phyloP scores from a whole-genome alignment of 2,329 filamentous ascomycete genomes.

The Thelonectria blattea region DNA sequence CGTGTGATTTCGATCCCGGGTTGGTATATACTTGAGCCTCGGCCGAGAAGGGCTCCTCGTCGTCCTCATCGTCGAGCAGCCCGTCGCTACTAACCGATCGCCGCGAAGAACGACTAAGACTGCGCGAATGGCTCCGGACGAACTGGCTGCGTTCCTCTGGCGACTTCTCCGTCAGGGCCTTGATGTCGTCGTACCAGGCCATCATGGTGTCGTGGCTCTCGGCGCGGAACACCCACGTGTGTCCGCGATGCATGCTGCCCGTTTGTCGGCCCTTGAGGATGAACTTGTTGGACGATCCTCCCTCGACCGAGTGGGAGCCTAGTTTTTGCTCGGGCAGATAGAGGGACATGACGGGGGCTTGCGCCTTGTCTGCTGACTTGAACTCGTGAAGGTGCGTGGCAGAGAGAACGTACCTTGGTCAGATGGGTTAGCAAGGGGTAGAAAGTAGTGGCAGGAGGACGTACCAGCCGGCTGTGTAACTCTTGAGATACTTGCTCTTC shows the following conservation, averaged over 20 bases:
- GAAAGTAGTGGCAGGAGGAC: conserved; percentile 37
- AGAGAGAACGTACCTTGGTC: conserved; percentile 85
- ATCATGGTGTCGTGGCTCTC: conserved; percentile 92
- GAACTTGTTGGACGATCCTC: conserved; percentile 93
- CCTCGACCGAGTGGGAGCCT: conserved; percentile 83
- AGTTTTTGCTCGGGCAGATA: conserved; percentile 95
- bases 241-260: conserved; percentile 85
- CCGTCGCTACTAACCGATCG: conserved; percentile 75
- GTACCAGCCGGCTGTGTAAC: conserved; percentile 93
- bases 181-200: conserved; percentile 95
- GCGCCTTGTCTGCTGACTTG: conserved; percentile 93
- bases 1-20: conserved; percentile 56
- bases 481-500: conserved; percentile 99
- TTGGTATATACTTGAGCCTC: conserved; percentile 54
- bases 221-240: conserved; percentile 75
- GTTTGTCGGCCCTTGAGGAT: conserved; percentile 96
- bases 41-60: conserved; percentile 67
- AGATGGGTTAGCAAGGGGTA: conserved; percentile 11
- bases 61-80: conserved; percentile 76
- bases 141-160: conserved; percentile 89
- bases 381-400: conserved; percentile 98
- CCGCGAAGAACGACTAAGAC: conserved; percentile 71
- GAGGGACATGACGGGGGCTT: conserved; percentile 93
- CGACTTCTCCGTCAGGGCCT: conserved; percentile 83
- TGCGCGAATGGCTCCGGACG: conserved; percentile 81